Evolutionary conservation across 345 rosid species (phyloP), one percentile per base, ranked within the genome.

Genomic region (Populus nigra): DNA sequence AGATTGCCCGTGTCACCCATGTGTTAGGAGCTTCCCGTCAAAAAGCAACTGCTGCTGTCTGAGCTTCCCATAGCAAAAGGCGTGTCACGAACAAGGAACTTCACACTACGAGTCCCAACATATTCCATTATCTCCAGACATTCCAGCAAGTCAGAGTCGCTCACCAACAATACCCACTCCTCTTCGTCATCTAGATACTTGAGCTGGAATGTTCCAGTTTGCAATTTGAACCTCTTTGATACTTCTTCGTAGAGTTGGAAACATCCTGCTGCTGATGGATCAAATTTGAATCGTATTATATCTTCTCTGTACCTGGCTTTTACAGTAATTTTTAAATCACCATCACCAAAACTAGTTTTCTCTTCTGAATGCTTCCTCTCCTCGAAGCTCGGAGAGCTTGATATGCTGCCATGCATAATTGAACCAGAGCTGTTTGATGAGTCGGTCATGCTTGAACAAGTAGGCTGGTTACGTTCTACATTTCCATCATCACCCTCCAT

Each of bases 111-210:
- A 41, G 84, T 89, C 38, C 96, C 92, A 31, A 79, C 67, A 35
- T 73, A 39, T n/a, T 92, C 91, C 78, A 95, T 45, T 80, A 93
- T 84, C 83, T 93, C 98, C 10, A 93, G 73, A 65, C 97, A 95
- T 86, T 93, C 99, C 68, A 89, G 90, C 62, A 92, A 88, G 86
- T 95, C 99, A 2, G 89, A 89, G 79, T 93, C 94, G 47, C 78
- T 88, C 29, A 87, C 87, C 62, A 93, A 74, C 89, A 95, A 75
- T 76, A 95, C 96, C 98, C 98, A 95, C 78, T 95, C 98, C 23
- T 92, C 93, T 77, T 95, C 99, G 11, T 93, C 99, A 11, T 93
- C 98, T 41, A 95, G 79, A 74, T 95, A 93, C 84, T 87, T 91
- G 73, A 94, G 91, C 82, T 87, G 93, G 89, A 94, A 94, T 2